Conservation (phyloP, 1,284 basidiomycete genomes). For the Kalmanozyma brasiliensis region DNA sequence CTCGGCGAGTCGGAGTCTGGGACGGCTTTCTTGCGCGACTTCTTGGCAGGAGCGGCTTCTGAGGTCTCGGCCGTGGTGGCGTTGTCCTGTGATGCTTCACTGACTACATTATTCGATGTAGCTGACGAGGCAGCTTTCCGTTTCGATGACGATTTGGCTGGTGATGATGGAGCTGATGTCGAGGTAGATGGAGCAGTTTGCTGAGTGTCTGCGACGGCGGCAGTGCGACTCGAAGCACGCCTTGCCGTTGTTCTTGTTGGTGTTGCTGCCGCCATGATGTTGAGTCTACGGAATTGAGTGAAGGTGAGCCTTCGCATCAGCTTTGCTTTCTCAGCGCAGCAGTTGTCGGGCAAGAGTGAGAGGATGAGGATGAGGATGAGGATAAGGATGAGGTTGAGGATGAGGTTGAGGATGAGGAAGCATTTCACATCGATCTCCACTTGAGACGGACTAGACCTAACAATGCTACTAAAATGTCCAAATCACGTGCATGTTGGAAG, state of each 20-base stretch:
- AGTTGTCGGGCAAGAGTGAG: too few species aligned
- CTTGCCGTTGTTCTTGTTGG: constrained; percentile 4
- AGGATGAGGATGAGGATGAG: too few species aligned
- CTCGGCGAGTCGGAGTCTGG: constrained; percentile 35
- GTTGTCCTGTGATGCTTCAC: not conserved
- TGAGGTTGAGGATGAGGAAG: too few species aligned
- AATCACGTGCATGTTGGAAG: too few species aligned
- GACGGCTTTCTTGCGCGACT: constrained; percentile 36
- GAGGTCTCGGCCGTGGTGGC: not conserved
- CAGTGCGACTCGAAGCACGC: constrained; percentile 19
- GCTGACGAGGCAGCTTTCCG: constrained; percentile 23
- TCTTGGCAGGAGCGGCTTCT: constrained; percentile 13
- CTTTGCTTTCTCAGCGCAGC: too few species aligned
- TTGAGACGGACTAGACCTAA: too few species aligned
- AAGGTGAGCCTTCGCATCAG: too few species aligned
- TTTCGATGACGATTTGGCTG: constrained; percentile 25
- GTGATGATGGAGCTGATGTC: constrained; percentile 4
- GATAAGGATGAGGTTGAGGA: too few species aligned
- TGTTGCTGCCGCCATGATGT: constrained; percentile 17
- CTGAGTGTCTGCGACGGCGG: not conserved
- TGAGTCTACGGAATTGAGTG: too few species aligned
- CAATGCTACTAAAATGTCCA: too few species aligned
- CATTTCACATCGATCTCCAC: too few species aligned
- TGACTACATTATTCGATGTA: not conserved
- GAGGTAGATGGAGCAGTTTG: not conserved